Conservation (phyloP, 805 yeast species). For the Phaffomyces antillensis region DNA sequence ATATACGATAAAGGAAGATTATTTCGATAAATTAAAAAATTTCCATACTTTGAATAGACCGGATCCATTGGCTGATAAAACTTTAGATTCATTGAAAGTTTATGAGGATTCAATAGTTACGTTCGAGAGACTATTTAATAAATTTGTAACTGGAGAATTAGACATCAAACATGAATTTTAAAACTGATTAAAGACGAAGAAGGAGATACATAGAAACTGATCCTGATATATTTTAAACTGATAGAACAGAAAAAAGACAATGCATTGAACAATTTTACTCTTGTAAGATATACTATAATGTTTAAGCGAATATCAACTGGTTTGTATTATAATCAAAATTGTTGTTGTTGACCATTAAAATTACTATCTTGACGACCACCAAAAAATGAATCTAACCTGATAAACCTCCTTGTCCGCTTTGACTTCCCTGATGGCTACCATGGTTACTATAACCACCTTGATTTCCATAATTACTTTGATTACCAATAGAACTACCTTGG, state of each 20-base stretch:
- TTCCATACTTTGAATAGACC: slow-evolving; percentile 26
- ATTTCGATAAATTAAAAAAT: slow-evolving; percentile 23
- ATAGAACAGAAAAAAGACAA: no score
- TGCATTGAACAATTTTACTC: no score
- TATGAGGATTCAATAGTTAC: slow-evolving; percentile 13
- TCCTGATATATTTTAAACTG: no score
- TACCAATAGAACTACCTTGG: not conserved
- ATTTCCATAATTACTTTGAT: not conserved
- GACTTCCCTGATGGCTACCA: not conserved
- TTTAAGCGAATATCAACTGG: no score
- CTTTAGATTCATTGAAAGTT: slow-evolving; percentile 9
- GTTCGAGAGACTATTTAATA: slow-evolving; percentile 17
- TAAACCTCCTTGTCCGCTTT: not conserved
- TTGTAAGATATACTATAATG: no score
- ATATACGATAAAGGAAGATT: slow-evolving; percentile 22
- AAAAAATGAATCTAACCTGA: not conserved
- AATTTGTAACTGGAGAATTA: slow-evolving; percentile 13
- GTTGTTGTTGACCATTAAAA: no score
- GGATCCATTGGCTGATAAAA: slow-evolving; percentile 24
- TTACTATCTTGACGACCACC: not conserved
- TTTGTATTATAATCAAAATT: no score
- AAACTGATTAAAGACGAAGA: not conserved
- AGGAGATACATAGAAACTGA: no score
- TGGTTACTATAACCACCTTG: not conserved
- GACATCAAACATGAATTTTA: slow-evolving; percentile 11